These are phyloP conservation scores for Venturia nashicola DNA, from an alignment of 2,329 filamentous ascomycete genomes.

Conservation along the genomic window DNA sequence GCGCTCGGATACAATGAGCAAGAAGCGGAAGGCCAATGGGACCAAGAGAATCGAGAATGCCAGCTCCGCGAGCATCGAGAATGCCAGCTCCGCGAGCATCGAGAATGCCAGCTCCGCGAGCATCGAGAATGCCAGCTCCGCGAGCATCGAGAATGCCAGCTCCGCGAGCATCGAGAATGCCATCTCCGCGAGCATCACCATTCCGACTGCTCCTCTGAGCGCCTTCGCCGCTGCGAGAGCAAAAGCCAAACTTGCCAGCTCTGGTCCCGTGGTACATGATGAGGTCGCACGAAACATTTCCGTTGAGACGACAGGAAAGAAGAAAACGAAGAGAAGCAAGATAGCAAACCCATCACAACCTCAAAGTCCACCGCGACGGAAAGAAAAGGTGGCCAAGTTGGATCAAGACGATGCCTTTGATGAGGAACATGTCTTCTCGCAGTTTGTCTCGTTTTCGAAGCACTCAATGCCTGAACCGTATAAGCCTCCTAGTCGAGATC, in stretches of 20 bases:
- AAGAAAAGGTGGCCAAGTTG: not conserved
- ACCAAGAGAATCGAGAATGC: not conserved
- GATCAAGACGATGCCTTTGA: not conserved
- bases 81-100: no score
- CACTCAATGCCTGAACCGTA: not conserved
- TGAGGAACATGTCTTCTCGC: not conserved
- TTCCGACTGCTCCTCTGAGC: slow-evolving; percentile 3
- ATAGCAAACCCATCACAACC: not conserved
- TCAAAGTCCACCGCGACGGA: not conserved
- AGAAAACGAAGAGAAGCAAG: not conserved
- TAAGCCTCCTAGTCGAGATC: not conserved
- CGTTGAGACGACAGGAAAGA: not conserved
- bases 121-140: not conserved
- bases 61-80: not conserved
- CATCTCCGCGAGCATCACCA: not conserved
- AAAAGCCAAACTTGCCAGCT: not conserved
- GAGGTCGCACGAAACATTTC: not conserved
- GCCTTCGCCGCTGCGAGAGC: slow-evolving; percentile 7
- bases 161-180: not conserved
- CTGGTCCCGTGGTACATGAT: not conserved
- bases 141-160: not conserved
- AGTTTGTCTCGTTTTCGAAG: not conserved
- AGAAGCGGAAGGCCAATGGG: not conserved
- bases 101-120: not conserved
- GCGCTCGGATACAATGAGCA: not conserved